Conservation (phyloP, 78 protist species). For the Dictyostelium capitatum region DNA sequence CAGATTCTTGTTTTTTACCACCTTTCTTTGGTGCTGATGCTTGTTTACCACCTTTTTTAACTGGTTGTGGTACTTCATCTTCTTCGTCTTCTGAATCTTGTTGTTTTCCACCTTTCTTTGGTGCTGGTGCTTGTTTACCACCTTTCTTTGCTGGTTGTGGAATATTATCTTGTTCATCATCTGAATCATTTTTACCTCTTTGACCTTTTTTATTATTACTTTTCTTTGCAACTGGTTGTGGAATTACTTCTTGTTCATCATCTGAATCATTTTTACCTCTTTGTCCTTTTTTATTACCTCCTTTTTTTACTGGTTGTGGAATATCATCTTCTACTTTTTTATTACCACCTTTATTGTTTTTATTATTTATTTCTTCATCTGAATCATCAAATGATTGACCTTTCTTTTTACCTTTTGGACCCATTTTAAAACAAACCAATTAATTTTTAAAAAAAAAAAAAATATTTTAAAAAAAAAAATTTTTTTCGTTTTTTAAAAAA, state of each 20-base stretch:
- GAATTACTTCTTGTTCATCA: slow-evolving; percentile 64
- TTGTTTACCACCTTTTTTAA: slow-evolving; percentile 33
- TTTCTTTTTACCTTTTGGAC: slow-evolving; percentile 66
- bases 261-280: slow-evolving; percentile 51
- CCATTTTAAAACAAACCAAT: background rate
- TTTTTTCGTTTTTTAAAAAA: background rate
- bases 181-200: slow-evolving; percentile 39
- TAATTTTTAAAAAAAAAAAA: background rate
- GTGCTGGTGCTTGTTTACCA: slow-evolving; percentile 55
- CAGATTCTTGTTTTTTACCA: slow-evolving; percentile 52
- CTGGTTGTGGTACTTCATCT: slow-evolving; percentile 81
- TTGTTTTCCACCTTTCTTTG: slow-evolving; percentile 19
- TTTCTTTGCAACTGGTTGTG: slow-evolving; percentile 75
- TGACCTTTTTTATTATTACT: slow-evolving; percentile 54
- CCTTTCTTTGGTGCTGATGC: slow-evolving; percentile 44
- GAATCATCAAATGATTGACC: slow-evolving; percentile 66
- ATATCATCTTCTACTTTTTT: slow-evolving; percentile 51
- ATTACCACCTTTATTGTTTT: background rate
- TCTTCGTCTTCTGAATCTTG: slow-evolving; percentile 23
- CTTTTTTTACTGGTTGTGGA: slow-evolving; percentile 50
- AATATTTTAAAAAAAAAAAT: background rate
- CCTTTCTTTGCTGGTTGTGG: slow-evolving; percentile 82
- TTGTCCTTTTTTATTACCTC: slow-evolving; percentile 45
- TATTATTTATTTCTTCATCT: slow-evolving; percentile 57
- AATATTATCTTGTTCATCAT: slow-evolving; percentile 58